Evolutionary conservation across 2,329 filamentous ascomycete species (phyloP).

Genomic region (Sarocladium oryzae): DNA sequence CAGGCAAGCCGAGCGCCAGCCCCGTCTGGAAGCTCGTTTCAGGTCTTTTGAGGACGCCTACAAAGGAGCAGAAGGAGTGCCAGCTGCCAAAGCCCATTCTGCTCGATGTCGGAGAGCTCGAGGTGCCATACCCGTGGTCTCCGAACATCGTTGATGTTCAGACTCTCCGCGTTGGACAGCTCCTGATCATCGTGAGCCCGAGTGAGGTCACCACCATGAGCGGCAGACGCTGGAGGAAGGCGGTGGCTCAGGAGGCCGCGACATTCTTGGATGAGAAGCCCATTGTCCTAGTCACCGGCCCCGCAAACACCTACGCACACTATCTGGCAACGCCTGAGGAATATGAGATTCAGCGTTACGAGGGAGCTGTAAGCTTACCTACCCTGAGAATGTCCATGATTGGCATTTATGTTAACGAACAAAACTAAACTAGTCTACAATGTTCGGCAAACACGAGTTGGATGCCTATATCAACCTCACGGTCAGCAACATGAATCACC

Average conservation of each 20-base stretch:
- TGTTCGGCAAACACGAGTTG: constrained; percentile 77
- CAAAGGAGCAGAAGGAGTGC: constrained; percentile 63
- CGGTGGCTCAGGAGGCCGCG: constrained; percentile 49
- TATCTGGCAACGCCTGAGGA: constrained; percentile 76
- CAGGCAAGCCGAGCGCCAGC: constrained; percentile 59
- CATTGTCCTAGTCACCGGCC: constrained; percentile 78
- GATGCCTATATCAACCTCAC: constrained; percentile 85
- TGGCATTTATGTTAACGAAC: too few species aligned
- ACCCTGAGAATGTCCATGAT: too few species aligned
- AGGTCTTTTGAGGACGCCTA: constrained; percentile 63
- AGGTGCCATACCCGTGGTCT: constrained; percentile 74
- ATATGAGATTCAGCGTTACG: constrained; percentile 80
- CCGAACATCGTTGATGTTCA: constrained; percentile 91
- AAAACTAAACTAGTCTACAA: constrained; percentile 56
- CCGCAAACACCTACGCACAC: constrained; percentile 85
- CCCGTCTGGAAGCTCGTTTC: constrained; percentile 78
- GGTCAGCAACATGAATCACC: constrained; percentile 48
- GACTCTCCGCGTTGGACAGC: constrained; percentile 72
- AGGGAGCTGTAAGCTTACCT: constrained; percentile 54
- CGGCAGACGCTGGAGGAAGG: constrained; percentile 76
- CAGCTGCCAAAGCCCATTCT: constrained; percentile 80
- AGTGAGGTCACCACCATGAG: constrained; percentile 92
- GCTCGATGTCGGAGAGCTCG: constrained; percentile 80
- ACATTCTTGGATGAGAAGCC: constrained; percentile 47
- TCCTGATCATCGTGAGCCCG: constrained; percentile 77